Percentiles rank a stretch among this genome's conserved stretches.
These are phyloP conservation scores for Rosa hybrid DNA, from an alignment of 331 rosid genomes.

Conservation along the genomic window DNA sequence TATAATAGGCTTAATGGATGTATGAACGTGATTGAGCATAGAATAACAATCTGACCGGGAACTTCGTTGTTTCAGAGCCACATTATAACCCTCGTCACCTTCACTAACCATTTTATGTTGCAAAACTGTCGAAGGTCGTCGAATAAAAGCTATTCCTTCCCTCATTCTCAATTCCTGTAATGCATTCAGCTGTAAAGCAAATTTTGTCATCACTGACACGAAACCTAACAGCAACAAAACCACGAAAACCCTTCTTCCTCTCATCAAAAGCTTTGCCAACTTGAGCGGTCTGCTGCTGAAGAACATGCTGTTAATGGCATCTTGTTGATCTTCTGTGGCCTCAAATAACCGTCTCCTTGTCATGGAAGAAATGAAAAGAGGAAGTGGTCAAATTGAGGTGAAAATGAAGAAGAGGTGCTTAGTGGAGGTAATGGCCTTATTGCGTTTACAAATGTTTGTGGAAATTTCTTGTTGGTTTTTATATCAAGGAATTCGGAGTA, in stretches of 20 bases:
- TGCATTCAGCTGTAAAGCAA: slow-evolving; percentile 39
- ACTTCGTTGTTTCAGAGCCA: not conserved
- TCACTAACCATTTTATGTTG: not conserved
- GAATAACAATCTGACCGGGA: not conserved
- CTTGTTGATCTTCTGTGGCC: slow-evolving; percentile 24
- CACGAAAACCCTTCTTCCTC: slow-evolving; percentile 27
- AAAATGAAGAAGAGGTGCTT: slow-evolving; percentile 12
- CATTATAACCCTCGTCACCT: not conserved
- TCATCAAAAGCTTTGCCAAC: slow-evolving; percentile 24
- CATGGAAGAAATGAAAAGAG: not conserved
- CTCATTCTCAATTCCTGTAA: slow-evolving; percentile 27
- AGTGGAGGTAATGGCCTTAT: not conserved
- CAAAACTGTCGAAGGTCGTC: not conserved
- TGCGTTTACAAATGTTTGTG: not conserved
- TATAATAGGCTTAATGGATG: not conserved
- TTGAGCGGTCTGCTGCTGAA: slow-evolving; percentile 33
- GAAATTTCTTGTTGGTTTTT: slow-evolving; percentile 14
- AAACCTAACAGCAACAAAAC: slow-evolving; percentile 43
- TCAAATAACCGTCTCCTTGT: slow-evolving; percentile 46
- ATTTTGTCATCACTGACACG: slow-evolving; percentile 30
- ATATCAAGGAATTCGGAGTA: slow-evolving; percentile 28
- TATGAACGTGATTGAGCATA: not conserved
- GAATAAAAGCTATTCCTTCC: slow-evolving; percentile 4
- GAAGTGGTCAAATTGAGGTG: not conserved
- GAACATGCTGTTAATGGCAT: slow-evolving; percentile 17